A percentile compares a stretch with the other conserved stretches of the same genome.
These are phyloP conservation scores for Leccinum uliginosum DNA, from an alignment of 768 basidiomycete species.

Conservation along the genomic window DNA sequence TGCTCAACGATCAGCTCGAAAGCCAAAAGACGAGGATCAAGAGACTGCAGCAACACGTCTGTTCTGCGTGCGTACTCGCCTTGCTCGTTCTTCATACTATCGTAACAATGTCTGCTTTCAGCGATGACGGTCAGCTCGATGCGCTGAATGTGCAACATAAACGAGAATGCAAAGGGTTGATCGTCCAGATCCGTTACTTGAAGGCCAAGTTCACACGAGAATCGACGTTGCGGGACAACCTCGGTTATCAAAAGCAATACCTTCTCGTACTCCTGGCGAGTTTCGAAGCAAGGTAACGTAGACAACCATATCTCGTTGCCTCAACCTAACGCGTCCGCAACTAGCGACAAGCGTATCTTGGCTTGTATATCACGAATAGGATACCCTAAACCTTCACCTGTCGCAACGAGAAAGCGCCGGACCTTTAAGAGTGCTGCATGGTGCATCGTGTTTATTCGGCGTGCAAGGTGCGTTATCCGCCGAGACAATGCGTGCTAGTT, in stretches of 20 bases:
- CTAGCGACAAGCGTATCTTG: conserved; percentile 65
- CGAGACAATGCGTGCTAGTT: not conserved
- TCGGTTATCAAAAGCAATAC: conserved; percentile 87
- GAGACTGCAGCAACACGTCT: conserved; percentile 51
- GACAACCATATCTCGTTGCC: not conserved
- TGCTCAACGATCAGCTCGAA: conserved; percentile 65
- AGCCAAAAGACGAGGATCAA: conserved; percentile 39
- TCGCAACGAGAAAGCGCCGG: conserved; percentile 37
- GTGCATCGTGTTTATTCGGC: conserved; percentile 60
- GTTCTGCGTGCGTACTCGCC: conserved; percentile 45
- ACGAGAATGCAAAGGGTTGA: conserved; percentile 84
- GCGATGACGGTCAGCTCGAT: conserved; percentile 52
- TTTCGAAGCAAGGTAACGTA: conserved; percentile 61
- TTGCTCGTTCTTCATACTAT: not conserved
- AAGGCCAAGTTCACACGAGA: conserved; percentile 91
- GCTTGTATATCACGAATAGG: conserved; percentile 75
- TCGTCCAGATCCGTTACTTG: conserved; percentile 87
- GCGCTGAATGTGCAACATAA: conserved; percentile 65
- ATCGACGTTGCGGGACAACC: conserved; percentile 66
- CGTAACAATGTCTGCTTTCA: not conserved
- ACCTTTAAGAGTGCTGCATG: conserved; percentile 55
- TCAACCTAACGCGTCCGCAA: conserved; percentile 2
- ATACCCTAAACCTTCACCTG: conserved; percentile 45
- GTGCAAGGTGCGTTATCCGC: conserved; percentile 49
- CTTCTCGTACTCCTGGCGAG: conserved; percentile 67